Conservation (phyloP, 139 green algal species). For the Zygnema cylindricum region DNA sequence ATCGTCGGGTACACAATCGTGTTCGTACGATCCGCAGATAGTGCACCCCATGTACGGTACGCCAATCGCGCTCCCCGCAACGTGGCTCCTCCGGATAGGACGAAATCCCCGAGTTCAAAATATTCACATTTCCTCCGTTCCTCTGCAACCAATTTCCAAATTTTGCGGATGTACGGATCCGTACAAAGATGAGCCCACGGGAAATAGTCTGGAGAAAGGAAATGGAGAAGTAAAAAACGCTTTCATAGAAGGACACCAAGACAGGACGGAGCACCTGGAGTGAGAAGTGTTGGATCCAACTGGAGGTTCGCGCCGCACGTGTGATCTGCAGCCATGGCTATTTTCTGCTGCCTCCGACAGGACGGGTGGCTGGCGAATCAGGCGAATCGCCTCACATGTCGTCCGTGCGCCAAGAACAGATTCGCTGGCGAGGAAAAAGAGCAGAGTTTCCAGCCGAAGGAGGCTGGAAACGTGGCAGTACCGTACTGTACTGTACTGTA, state of each 20-base stretch:
- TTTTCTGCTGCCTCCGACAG: not conserved
- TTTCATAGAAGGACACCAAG: not conserved
- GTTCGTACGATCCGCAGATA: not conserved
- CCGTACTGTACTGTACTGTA: too few relatives aligned
- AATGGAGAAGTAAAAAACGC: not conserved
- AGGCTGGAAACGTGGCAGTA: too few relatives aligned
- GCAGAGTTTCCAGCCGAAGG: too few relatives aligned
- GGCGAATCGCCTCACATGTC: too few relatives aligned
- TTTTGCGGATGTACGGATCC: not conserved
- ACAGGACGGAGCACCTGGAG: not conserved
- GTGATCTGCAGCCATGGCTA: not conserved
- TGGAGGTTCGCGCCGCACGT: not conserved
- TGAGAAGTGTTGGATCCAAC: not conserved
- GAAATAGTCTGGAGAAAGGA: not conserved
- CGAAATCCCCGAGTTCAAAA: not conserved
- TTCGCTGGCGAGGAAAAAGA: too few relatives aligned
- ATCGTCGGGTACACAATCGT: not conserved
- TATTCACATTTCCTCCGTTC: not conserved
- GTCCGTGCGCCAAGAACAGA: too few relatives aligned
- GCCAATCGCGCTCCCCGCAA: not conserved
- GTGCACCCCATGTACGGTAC: not conserved
- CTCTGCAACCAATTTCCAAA: not conserved
- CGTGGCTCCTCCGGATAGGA: not conserved
- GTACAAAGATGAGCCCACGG: not conserved
- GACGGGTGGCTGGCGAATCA: too few relatives aligned